Conservation (phyloP, 2,329 filamentous ascomycete species). For the Claviceps digitariae region DNA sequence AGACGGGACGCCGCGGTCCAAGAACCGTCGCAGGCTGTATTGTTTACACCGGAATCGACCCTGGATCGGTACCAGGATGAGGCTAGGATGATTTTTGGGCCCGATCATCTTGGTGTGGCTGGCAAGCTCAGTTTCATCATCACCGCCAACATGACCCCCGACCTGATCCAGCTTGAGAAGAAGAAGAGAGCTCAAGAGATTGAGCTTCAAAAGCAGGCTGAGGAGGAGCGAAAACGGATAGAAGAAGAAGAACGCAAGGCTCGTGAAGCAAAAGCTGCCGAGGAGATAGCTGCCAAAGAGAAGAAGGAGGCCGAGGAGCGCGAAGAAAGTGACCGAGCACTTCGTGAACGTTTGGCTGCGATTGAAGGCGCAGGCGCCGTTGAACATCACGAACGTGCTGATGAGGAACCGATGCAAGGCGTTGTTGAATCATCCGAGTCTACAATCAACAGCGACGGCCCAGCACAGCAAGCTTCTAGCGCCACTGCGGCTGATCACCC, state of each 20-base stretch:
- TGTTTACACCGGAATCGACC: constrained; percentile 61
- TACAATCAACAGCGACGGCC: constrained; percentile 17
- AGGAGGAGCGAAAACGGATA: constrained; percentile 47
- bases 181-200: constrained; percentile 49
- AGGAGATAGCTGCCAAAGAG: constrained; percentile 52
- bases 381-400: constrained; percentile 5
- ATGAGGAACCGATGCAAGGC: constrained; percentile 57
- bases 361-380: constrained; percentile 38
- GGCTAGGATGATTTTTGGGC: constrained; percentile 70
- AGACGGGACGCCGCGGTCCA: constrained; percentile 33
- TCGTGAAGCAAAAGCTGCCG: constrained; percentile 58
- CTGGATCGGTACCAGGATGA: constrained; percentile 78
- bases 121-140: constrained; percentile 56
- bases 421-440: constrained; percentile 48
- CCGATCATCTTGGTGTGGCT: constrained; percentile 49
- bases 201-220: constrained; percentile 31
- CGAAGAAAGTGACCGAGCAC: constrained; percentile 29
- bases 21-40: constrained; percentile 61
- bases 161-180: constrained; percentile 71
- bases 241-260: constrained; percentile 52
- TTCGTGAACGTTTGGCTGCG: constrained; percentile 31
- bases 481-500: constrained; percentile 12
- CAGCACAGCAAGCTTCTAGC: constrained; percentile 12
- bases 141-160: constrained; percentile 61
- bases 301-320: constrained; percentile 59